Evolutionary conservation across 371 early-diverging fungal genomes (phyloP), one percentile per base, ranked within the genome.

Genomic region (Circinella minor): DNA sequence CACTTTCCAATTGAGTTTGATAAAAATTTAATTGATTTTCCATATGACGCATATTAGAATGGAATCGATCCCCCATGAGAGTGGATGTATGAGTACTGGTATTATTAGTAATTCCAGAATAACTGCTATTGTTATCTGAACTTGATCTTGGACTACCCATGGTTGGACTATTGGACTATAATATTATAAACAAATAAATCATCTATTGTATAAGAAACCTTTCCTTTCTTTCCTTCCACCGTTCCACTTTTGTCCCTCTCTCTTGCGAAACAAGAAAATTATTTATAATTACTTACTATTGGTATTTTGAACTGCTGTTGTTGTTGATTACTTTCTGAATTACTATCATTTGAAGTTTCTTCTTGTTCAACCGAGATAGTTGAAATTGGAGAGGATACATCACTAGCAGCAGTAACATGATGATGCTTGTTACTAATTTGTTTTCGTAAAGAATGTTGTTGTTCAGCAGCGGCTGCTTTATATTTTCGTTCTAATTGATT

Each of bases 21-120:
- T 93, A 81, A 36, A 91, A 87, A 27, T 81, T 76, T 6, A 92
- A 72, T 71, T 93, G 93, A 18, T 91, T 89, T 68, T 92, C 91
- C 43, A 90, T 72, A 46, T 90, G 89, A 38, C 88, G 85, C 36
- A 90, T 79, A 64, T 80, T 84, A 0, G 86, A 71, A 64, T 86
- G 85, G 48, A 91, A 77, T 49, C 89, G 79, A 18, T 91, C 92
- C 8, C 89, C 79, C 9, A 87, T 71, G 20, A 89, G 78, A 15
- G 77, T 70, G 3, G 72, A 65, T 0, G 72, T 55, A 27, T 27
- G 27, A 8, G 64, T 67, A 7, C 63, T 67, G 64, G n/a, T 65
- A 62, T 8, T 46, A 27, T n/a, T 37, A 49, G 49, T 36, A 11
- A 66, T n/a, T 11, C 66, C 57, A 14, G 66, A 66, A 38, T 55